A percentile compares a stretch with the other conserved stretches of the same genome.
Conservation (phyloP, 345 rosid genomes). For the Rhizophora apiculata region DNA sequence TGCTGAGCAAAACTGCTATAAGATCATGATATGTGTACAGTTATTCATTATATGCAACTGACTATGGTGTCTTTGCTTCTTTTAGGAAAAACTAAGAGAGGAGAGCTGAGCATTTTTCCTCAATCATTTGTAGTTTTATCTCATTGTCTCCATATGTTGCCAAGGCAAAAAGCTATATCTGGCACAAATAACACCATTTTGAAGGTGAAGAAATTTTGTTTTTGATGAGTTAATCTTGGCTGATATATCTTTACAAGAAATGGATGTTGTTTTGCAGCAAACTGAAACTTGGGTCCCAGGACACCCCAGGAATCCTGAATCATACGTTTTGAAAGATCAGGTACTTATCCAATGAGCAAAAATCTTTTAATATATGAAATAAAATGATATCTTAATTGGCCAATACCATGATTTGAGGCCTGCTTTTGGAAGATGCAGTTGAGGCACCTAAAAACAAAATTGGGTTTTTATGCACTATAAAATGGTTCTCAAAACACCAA, state of each 20-base stretch:
- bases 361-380: neutral
- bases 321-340: slow-evolving; percentile 85
- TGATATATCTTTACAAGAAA: slow-evolving; percentile 8
- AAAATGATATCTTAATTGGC: neutral
- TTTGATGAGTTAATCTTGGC: neutral
- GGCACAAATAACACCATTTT: slow-evolving; percentile 38
- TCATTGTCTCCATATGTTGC: slow-evolving; percentile 97
- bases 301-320: slow-evolving; percentile 69
- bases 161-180: slow-evolving; percentile 59
- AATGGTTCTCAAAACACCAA: too few relatives aligned
- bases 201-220: slow-evolving; percentile 39
- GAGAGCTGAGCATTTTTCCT: slow-evolving; percentile 92
- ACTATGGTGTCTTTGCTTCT: neutral
- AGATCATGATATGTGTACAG: neutral
- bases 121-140: slow-evolving; percentile 56
- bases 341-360: slow-evolving; percentile 28
- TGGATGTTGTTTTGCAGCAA: slow-evolving; percentile 45
- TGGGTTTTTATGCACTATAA: too few relatives aligned
- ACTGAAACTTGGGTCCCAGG: slow-evolving; percentile 70
- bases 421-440: neutral
- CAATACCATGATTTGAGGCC: neutral
- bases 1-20: neutral
- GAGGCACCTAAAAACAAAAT: too few relatives aligned
- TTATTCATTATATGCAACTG: neutral
- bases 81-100: slow-evolving; percentile 83